phyloP scores from a whole-genome alignment of 352 stramenopile species.

The Pythium phragmiticola region DNA sequence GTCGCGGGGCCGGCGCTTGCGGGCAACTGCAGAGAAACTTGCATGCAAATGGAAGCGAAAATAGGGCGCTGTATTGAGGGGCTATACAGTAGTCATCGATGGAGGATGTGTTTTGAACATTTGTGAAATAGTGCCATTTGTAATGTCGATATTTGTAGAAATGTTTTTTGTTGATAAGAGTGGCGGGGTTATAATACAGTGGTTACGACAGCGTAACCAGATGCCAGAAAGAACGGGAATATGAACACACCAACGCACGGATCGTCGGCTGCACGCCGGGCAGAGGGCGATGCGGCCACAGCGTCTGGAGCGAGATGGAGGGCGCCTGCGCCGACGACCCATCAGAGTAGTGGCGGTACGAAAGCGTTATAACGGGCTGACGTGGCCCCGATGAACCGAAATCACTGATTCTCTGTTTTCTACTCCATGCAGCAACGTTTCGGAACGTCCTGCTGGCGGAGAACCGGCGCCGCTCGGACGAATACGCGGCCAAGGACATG shows the following conservation, averaged over 20 bases:
- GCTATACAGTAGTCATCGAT: neutral
- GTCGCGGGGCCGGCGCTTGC: too few species aligned
- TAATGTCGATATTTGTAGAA: conserved; percentile 7
- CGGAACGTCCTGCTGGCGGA: conserved; percentile 51
- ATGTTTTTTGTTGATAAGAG: neutral
- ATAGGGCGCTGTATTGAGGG: conserved; percentile 8
- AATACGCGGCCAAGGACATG: conserved; percentile 42
- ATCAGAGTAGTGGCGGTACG: conserved; percentile 30
- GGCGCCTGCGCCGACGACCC: neutral
- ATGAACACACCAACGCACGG: neutral
- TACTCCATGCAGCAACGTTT: neutral
- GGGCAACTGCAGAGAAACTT: neutral
- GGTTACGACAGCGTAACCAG: neutral
- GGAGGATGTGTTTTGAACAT: neutral
- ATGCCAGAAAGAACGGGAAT: neutral
- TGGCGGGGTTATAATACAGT: too few species aligned
- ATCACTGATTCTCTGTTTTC: neutral
- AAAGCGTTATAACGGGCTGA: neutral
- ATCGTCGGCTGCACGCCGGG: neutral
- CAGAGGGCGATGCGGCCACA: conserved; percentile 3
- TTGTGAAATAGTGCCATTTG: neutral
- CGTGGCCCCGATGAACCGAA: neutral
- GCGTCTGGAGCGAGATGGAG: conserved; percentile 15
- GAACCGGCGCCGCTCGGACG: conserved; percentile 50
- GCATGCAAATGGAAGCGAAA: neutral